Evolutionary conservation across 352 stramenopile genomes (phyloP).

Genomic region (Phytophthora ramorum): DNA sequence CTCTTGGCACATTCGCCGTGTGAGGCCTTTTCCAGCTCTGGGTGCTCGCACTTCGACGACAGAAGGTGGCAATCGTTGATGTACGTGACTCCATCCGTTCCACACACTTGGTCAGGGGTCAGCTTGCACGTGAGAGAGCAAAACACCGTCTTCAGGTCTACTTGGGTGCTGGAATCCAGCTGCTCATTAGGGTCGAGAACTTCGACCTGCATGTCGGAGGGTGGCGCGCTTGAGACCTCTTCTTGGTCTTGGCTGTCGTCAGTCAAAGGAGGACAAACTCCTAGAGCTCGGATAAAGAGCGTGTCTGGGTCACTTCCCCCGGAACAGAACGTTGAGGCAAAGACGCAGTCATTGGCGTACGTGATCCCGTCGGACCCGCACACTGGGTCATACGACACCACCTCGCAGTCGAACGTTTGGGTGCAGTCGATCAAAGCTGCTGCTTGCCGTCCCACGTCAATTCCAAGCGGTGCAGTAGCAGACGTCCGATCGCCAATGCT

Average conservation of each 20-base stretch:
- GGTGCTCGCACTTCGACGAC: constrained; percentile 54
- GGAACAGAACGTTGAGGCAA: constrained; percentile 28
- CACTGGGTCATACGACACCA: constrained; percentile 27
- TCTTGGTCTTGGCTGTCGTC: constrained; percentile 5
- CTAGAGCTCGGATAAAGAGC: constrained; percentile 29
- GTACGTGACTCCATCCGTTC: constrained; percentile 61
- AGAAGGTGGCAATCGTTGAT: constrained; percentile 60
- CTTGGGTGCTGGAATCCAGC: neutral
- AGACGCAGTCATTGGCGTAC: constrained; percentile 50
- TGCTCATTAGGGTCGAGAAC: neutral
- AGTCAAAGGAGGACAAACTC: constrained; percentile 9
- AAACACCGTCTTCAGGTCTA: constrained; percentile 33
- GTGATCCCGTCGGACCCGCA: constrained; percentile 51
- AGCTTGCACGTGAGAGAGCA: constrained; percentile 44
- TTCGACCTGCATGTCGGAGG: neutral
- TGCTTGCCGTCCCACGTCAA: constrained; percentile 10
- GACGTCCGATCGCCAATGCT: neutral
- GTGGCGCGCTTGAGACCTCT: neutral
- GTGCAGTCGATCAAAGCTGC: constrained; percentile 24
- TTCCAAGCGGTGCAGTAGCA: neutral
- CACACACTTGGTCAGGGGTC: constrained; percentile 48
- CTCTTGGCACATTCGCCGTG: constrained; percentile 35
- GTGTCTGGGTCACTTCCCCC: neutral
- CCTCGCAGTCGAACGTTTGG: constrained; percentile 18
- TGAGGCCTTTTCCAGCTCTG: constrained; percentile 48